Evolutionary conservation across 2,329 filamentous ascomycete species (phyloP), one percentile per base, ranked within the genome.

Genomic region (Colletotrichum australisinense): DNA sequence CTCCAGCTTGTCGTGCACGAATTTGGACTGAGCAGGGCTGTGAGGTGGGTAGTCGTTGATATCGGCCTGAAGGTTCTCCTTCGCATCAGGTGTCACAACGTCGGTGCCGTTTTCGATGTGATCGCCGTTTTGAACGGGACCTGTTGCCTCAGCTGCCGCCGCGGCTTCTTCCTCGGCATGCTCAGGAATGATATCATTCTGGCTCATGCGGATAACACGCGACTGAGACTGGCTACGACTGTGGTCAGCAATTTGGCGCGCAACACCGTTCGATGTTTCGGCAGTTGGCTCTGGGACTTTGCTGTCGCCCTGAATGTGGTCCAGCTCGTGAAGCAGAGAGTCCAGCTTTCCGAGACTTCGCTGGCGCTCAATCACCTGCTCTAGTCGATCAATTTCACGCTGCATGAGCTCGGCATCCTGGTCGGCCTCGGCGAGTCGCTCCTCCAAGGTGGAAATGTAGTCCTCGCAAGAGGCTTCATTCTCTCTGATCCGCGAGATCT

Each of bases 381-480:
- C 97, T 14, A 99, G 88, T 42, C 96, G 92, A 79, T 98, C 94
- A 75, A 99, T 94, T 80, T 99, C 97, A 46, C 96, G 94, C 81
- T 98, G 95, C 96, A 99, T 98, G 74, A 98, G 86, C 81, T 98
- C 97, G 76, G 94, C 92, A 80, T 99, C 97, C 82, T 98, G 96
- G 79, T 99, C 97, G 2, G 96, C 93, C 83, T 99, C 97, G 0
- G 97, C 97, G 9, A 99, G 89, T 26, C 96, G 93, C 84, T 98
- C 97, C 81, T 99, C 97, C 12, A 99, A 86, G 0, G 95, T 98
- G 1, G 96, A 97, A 66, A 99, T 98, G 82, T 99, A 99, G 76
- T 98, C 97, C 81, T 99, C 97, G 77, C 93, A 95, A 52, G 93
- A 93, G 4, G 93, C 90, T 84, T 99, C 97, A 77, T 95, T 98